A percentile compares a stretch with the other conserved stretches of the same genome.
Evolutionary conservation across 2,329 filamentous ascomycete genomes (phyloP).

Genomic region (Xylaria sp.): DNA sequence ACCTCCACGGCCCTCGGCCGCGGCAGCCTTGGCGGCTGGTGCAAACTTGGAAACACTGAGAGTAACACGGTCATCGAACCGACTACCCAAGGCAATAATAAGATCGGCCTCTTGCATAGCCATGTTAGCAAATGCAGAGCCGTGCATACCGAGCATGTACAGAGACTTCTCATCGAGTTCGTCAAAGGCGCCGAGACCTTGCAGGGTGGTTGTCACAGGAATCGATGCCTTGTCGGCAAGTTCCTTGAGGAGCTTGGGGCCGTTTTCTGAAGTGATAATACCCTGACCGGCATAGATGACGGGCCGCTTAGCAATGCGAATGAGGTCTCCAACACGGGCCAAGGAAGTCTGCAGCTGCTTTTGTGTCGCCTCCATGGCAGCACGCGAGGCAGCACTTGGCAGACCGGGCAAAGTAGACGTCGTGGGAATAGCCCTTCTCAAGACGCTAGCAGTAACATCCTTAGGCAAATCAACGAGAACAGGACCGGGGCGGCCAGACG

Average conservation of each 20-base stretch:
- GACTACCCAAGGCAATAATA: conserved; percentile 87
- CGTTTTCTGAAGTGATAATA: conserved; percentile 73
- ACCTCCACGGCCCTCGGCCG: conserved; percentile 77
- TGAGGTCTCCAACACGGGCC: conserved; percentile 68
- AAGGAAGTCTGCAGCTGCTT: conserved; percentile 71
- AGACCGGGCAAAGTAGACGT: conserved; percentile 68
- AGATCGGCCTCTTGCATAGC: conserved; percentile 95
- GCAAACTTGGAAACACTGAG: conserved; percentile 78
- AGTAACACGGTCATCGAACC: conserved; percentile 95
- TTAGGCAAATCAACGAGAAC: conserved; percentile 95
- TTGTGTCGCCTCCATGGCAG: conserved; percentile 66
- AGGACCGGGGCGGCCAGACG: conserved; percentile 85
- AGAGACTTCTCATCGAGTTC: conserved; percentile 90
- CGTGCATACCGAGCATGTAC: conserved; percentile 99
- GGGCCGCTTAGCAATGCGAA: conserved; percentile 89
- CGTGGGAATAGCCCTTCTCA: conserved; percentile 77
- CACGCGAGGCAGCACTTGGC: conserved; percentile 79
- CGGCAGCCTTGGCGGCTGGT: conserved; percentile 78
- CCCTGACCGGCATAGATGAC: conserved; percentile 94
- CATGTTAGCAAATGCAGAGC: conserved; percentile 95
- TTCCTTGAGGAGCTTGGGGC: conserved; percentile 72
- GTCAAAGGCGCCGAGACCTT: conserved; percentile 86
- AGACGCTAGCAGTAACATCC: conserved; percentile 83
- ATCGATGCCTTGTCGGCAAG: conserved; percentile 87
- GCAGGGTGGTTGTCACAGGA: conserved; percentile 91